Conservation (phyloP, 225 moss, liverwort and hornwort species). For the Pseudoscleropodium purum region DNA sequence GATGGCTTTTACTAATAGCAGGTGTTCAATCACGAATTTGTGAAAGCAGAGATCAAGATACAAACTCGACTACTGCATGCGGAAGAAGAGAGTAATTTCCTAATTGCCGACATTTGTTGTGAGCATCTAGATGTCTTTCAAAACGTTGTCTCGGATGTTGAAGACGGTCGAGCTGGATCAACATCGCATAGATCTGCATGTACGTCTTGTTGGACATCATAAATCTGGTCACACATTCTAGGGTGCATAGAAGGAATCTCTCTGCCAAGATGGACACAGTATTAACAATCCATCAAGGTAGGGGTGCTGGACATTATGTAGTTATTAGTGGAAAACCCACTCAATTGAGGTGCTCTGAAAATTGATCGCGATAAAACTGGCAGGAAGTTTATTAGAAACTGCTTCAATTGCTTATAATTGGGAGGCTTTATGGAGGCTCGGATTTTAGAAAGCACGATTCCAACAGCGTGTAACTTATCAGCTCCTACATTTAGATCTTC, state of each 20-base stretch:
- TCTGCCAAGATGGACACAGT: background rate
- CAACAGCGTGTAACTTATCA: background rate
- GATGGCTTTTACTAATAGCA: constrained; percentile 38
- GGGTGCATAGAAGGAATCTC: background rate
- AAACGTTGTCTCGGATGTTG: background rate
- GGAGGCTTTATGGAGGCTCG: background rate
- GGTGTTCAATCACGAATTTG: constrained; percentile 35
- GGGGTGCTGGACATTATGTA: background rate
- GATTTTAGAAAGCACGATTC: background rate
- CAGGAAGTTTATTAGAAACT: background rate
- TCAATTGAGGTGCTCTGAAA: background rate
- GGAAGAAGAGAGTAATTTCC: background rate
- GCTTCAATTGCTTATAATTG: background rate
- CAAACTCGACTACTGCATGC: background rate
- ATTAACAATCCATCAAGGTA: background rate
- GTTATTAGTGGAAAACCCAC: background rate
- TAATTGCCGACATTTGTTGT: background rate
- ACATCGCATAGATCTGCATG: background rate
- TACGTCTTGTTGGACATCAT: background rate
- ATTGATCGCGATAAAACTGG: background rate
- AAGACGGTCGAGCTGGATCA: background rate
- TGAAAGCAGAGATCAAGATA: constrained; percentile 29
- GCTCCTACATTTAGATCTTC: background rate
- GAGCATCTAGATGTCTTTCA: background rate
- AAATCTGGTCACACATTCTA: background rate